A percentile compares a stretch with the other conserved stretches of the same genome.
These are phyloP conservation scores for Laguncularia racemosa DNA, from an alignment of 345 rosid genomes.

Conservation along the genomic window DNA sequence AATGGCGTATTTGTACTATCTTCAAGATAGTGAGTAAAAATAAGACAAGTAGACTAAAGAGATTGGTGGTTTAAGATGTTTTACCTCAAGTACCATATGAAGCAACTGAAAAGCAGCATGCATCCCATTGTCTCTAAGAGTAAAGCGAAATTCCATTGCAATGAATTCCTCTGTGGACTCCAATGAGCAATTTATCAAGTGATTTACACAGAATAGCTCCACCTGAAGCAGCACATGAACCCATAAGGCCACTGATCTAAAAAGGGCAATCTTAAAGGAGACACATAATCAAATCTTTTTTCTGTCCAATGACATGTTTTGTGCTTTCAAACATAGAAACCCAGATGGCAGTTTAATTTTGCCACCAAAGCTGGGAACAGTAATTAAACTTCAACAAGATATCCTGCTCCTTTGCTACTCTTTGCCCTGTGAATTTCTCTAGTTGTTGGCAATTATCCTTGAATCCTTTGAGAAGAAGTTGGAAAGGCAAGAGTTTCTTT, in stretches of 20 bases:
- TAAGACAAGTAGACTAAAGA: not conserved
- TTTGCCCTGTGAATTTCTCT: no score
- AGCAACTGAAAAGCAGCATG: conserved; percentile 96
- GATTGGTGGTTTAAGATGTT: not conserved
- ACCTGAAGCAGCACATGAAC: conserved; percentile 37
- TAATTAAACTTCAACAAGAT: no score
- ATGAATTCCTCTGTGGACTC: conserved; percentile 99
- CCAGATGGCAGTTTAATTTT: no score
- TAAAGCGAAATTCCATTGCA: conserved; percentile 97
- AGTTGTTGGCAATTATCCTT: no score
- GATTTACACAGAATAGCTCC: conserved; percentile 97
- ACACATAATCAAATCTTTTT: not conserved
- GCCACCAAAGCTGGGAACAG: no score
- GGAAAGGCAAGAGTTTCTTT: no score
- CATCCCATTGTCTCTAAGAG: conserved; percentile 97
- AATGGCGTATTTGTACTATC: conserved; percentile 1
- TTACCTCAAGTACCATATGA: conserved; percentile 99
- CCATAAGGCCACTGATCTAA: not conserved
- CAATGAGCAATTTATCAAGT: conserved; percentile 95
- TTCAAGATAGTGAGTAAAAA: not conserved
- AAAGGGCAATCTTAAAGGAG: not conserved
- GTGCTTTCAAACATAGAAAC: no score
- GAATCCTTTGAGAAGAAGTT: no score
- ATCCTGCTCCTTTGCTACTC: no score
- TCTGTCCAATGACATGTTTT: no score